These are phyloP conservation scores for Amanita phalloides DNA, from an alignment of 768 basidiomycete genomes.

Conservation along the genomic window DNA sequence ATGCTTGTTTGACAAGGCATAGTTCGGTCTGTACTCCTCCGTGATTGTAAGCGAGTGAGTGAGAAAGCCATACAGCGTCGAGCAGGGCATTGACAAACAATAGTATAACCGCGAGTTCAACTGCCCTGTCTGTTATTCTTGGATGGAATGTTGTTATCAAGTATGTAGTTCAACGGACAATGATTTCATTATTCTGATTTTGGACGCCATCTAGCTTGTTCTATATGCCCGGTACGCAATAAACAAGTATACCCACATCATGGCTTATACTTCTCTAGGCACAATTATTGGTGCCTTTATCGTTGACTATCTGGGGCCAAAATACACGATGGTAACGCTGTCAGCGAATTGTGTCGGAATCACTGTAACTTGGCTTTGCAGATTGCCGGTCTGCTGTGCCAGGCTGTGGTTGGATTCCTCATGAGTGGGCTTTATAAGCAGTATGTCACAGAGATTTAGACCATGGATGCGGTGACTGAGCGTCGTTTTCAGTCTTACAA, in stretches of 20 bases:
- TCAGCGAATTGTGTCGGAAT: neutral
- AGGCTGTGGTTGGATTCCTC: slow-evolving; percentile 75
- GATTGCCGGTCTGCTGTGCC: slow-evolving; percentile 58
- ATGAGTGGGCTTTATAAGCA: slow-evolving; percentile 75
- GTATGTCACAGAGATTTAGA: slow-evolving; percentile 16
- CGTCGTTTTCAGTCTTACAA: slow-evolving; percentile 33
- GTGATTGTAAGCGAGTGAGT: slow-evolving; percentile 56
- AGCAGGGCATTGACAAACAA: neutral
- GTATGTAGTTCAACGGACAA: slow-evolving; percentile 24
- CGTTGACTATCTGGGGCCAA: slow-evolving; percentile 68
- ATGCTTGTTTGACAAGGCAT: slow-evolving; percentile 1
- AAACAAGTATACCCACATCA: neutral
- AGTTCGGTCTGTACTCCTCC: slow-evolving; percentile 79
- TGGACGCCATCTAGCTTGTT: slow-evolving; percentile 16
- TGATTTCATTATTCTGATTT: neutral
- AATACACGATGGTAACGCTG: slow-evolving; percentile 52
- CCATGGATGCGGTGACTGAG: neutral
- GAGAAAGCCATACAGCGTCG: slow-evolving; percentile 3
- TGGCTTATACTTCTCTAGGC: slow-evolving; percentile 34
- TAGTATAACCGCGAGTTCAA: slow-evolving; percentile 47
- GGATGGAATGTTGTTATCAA: slow-evolving; percentile 85
- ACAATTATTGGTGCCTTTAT: slow-evolving; percentile 67
- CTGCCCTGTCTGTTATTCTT: slow-evolving; percentile 50
- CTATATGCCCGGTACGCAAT: slow-evolving; percentile 25
- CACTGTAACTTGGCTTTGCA: slow-evolving; percentile 13